Evolutionary conservation across 306 rosid genomes (phyloP), one percentile per base, ranked within the genome.

Genomic region (Lathyrus tuberosus): DNA sequence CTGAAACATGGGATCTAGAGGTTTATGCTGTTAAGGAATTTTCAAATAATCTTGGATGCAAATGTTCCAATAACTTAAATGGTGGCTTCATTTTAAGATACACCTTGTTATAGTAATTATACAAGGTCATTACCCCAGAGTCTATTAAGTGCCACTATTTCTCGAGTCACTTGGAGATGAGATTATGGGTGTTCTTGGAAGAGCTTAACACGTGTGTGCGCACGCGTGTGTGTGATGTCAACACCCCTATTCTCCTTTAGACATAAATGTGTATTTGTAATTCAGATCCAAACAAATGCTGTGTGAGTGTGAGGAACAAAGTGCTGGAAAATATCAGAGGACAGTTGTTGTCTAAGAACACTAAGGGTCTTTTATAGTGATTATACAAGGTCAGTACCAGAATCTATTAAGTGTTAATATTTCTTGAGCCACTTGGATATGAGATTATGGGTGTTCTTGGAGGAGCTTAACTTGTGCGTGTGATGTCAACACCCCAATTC

Each of bases 321-420:
- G 41, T 65, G 38, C 69, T 17, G 56, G 61, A 65, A 38, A 66
- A 62, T 58, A 72, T 30, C 42, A 10, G 69, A 56, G 30, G 58
- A 31, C 44, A 49, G 18, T 49, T 72, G 54, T 65, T 65, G 56
- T 49, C 73, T 49, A 24, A 72, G 82, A 78, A 78, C 66, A 60
- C 74, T 47, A 16, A 65, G 82, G 82, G 78, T 48, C 69, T 78
- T 24, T 47, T 78, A 4, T 59, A 17, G 42, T 74, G 40, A 79
- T 56, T 74, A 12, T 48, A 24, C 57, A 40, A 68, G 68, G 58
- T 14, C 44, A 35, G 62, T 15, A 53, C 22, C 13, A 22, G 63
- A 33, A 67, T 73, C 31, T 52, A 49, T 43, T 62, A 11, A 18
- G 33, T 20, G 40, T 69, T 69, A 42, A 15, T 53, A 67, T 67